A percentile compares a stretch with the other conserved stretches of the same genome.
Conservation (phyloP, 176 grass and related monocot species). For the Coix lacrymajobi region DNA sequence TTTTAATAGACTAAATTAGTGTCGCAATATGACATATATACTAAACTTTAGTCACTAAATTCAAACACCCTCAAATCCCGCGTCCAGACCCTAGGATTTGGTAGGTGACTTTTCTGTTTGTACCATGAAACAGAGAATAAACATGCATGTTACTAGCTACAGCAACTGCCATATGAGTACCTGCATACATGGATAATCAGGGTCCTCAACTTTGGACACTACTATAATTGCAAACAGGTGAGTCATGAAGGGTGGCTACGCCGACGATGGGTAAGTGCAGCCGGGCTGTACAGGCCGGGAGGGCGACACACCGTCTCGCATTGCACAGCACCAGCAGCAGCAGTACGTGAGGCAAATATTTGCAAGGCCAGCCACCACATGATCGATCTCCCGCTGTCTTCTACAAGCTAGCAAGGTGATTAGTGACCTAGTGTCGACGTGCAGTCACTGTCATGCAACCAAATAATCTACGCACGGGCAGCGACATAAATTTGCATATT, state of each 20-base stretch:
- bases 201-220: neutral
- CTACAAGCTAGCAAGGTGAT: neutral
- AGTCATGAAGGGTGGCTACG: neutral
- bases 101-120: neutral
- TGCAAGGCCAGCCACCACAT: neutral
- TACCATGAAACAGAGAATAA: neutral
- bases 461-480: neutral
- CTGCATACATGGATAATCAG: neutral
- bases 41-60: too few relatives aligned
- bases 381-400: neutral
- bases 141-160: neutral
- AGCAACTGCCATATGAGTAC: neutral
- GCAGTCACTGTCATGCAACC: neutral
- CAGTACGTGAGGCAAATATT: constrained; percentile 12
- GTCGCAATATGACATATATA: too few relatives aligned
- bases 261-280: constrained; percentile 1
- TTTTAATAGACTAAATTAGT: too few relatives aligned
- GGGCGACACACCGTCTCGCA: constrained; percentile 18
- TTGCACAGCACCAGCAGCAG: neutral
- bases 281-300: constrained; percentile 16
- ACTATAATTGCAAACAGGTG: neutral
- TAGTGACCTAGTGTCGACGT: neutral
- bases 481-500: neutral
- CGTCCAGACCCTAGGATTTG: neutral
- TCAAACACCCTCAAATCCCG: too few relatives aligned